A percentile compares a stretch with the other conserved stretches of the same genome.
Evolutionary conservation across 768 basidiomycete genomes (phyloP).

Genomic region (Termitomyces sp.): DNA sequence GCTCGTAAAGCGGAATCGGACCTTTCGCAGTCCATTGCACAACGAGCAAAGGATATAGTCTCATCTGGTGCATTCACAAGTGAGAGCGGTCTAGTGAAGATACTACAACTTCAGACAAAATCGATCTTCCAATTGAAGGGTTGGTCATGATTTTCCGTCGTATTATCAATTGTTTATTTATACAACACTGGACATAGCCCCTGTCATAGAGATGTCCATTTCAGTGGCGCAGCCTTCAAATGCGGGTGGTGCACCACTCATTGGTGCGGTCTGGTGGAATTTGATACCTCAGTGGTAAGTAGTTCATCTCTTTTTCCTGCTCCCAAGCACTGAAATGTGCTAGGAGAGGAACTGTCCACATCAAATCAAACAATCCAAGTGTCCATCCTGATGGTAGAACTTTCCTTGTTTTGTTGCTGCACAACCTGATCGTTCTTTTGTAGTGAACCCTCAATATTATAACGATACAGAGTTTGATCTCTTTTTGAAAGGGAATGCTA

Average conservation of each 20-base stretch:
- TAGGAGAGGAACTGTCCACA: conserved; percentile 8
- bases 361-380: conserved; percentile 8
- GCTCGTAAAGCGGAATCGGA: no score
- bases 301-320: neutral
- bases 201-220: conserved; percentile 7
- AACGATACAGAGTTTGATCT: conserved; percentile 1
- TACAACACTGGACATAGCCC: neutral
- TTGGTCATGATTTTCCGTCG: neutral
- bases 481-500: conserved; percentile 9
- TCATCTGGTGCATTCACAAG: conserved; percentile 11
- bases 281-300: conserved; percentile 11
- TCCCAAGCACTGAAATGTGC: neutral
- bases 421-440: neutral
- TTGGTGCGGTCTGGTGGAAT: conserved; percentile 8
- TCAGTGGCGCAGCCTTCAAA: neutral
- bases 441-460: conserved; percentile 10
- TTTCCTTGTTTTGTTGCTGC: no score
- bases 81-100: conserved; percentile 6
- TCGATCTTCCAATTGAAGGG: conserved; percentile 8
- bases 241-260: neutral
- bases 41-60: conserved; percentile 8
- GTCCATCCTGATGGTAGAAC: conserved; percentile 8
- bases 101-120: conserved; percentile 6
- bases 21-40: neutral
- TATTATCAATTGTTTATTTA: neutral